Percentiles rank a stretch among this genome's conserved stretches.
These are phyloP conservation scores for Monosporascus ibericus DNA, from an alignment of 2,329 filamentous ascomycete genomes.

Conservation along the genomic window DNA sequence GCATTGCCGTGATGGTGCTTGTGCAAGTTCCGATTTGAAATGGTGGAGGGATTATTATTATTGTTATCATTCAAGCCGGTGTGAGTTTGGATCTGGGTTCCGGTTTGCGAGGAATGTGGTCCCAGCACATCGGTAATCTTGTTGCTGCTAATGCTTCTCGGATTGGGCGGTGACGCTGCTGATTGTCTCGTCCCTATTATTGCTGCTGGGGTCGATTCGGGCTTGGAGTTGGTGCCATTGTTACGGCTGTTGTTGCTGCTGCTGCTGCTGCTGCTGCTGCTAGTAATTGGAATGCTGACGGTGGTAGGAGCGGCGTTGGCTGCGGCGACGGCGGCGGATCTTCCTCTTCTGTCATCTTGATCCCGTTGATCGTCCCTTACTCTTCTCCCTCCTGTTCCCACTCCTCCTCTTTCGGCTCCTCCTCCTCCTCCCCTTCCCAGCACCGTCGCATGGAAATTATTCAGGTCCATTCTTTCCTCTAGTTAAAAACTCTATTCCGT, in stretches of 20 bases:
- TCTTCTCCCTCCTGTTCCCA: slow-evolving; percentile 1
- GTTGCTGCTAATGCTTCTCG: neutral
- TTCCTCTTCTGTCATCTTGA: neutral
- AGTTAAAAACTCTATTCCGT: slow-evolving; percentile 2
- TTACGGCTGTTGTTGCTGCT: no score
- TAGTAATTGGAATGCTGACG: neutral
- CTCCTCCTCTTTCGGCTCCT: slow-evolving; percentile 8
- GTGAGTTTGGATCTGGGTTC: neutral
- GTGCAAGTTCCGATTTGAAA: neutral
- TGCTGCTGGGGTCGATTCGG: neutral
- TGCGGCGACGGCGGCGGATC: neutral
- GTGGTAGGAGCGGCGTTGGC: neutral
- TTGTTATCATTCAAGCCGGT: neutral
- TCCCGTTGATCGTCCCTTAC: slow-evolving; percentile 3
- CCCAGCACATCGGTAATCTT: neutral
- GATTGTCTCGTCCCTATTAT: no score
- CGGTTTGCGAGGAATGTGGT: neutral
- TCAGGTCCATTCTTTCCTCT: slow-evolving; percentile 5
- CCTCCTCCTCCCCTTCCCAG: slow-evolving; percentile 14
- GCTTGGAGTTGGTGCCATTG: neutral
- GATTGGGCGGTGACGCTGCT: neutral
- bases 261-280: neutral
- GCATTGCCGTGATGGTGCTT: neutral
- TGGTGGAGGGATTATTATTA: neutral
- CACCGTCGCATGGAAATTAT: slow-evolving; percentile 23